A percentile compares a stretch with the other conserved stretches of the same genome.
Conservation (phyloP, 1,139 yeast genomes). For the Diutina ranongensis region DNA sequence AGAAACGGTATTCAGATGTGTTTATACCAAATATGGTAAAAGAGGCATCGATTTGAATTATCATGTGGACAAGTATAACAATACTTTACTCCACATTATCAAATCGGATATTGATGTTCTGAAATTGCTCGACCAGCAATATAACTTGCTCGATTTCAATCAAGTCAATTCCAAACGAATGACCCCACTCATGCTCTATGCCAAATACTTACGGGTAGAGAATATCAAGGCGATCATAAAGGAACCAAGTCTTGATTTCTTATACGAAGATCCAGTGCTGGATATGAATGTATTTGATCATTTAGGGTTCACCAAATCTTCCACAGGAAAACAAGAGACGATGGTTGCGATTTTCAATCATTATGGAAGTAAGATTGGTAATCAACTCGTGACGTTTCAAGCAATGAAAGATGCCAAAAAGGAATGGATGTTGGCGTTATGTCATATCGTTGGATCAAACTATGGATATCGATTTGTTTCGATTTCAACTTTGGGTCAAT, state of each 20-base stretch:
- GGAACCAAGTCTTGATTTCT: constrained; percentile 34
- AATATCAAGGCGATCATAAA: constrained; percentile 38
- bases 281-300: constrained; percentile 35
- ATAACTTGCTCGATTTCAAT: constrained; percentile 43
- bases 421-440: background rate
- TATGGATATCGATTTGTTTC: constrained; percentile 9
- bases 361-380: background rate
- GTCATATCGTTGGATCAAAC: background rate
- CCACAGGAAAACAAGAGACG: background rate
- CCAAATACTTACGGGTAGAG: constrained; percentile 56
- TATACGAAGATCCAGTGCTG: constrained; percentile 28
- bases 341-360: background rate
- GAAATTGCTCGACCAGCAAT: constrained; percentile 20
- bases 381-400: background rate
- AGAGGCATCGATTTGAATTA: constrained; percentile 32
- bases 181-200: constrained; percentile 62
- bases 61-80: constrained; percentile 67
- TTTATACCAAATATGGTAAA: constrained; percentile 26
- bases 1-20: constrained; percentile 32
- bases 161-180: constrained; percentile 45
- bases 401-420: background rate
- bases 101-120: constrained; percentile 30
- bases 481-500: constrained; percentile 29
- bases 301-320: constrained; percentile 9
- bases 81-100: constrained; percentile 65